A percentile compares a stretch with the other conserved stretches of the same genome.
phyloP scores from a whole-genome alignment of 2,329 filamentous ascomycete species.

The Fusarium musae region DNA sequence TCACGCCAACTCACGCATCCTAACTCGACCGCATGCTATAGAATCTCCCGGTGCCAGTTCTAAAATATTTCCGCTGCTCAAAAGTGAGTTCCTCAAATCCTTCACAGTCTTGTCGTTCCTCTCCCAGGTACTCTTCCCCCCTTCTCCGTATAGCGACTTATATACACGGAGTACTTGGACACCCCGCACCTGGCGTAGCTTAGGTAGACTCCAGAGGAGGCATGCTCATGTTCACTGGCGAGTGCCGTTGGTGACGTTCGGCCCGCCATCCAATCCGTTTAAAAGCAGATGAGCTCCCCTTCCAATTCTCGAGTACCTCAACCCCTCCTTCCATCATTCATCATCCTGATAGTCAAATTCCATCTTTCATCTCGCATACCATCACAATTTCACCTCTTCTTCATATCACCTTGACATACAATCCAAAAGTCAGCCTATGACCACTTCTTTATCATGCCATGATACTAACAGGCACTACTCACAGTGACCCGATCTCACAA shows the following conservation, averaged over 20 bases:
- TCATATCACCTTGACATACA: neutral
- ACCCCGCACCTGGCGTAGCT: slow-evolving; percentile 29
- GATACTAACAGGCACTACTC: slow-evolving; percentile 22
- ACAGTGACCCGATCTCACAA: slow-evolving; percentile 98
- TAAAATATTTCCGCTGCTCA: slow-evolving; percentile 9
- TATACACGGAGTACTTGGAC: slow-evolving; percentile 39
- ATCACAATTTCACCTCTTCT: neutral
- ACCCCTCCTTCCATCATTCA: slow-evolving; percentile 39
- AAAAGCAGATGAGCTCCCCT: slow-evolving; percentile 38
- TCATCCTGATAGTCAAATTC: slow-evolving; percentile 15
- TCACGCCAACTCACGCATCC: slow-evolving; percentile 4
- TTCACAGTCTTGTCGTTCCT: neutral
- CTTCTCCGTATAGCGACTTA: slow-evolving; percentile 19
- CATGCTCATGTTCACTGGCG: slow-evolving; percentile 17
- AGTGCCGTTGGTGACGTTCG: slow-evolving; percentile 41
- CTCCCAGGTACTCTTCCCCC: neutral
- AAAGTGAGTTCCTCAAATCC: slow-evolving; percentile 29
- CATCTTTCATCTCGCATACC: slow-evolving; percentile 11
- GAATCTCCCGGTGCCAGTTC: neutral
- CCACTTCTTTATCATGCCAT: neutral
- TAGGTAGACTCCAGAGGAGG: neutral
- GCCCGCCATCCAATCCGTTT: slow-evolving; percentile 32
- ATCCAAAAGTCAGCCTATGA: slow-evolving; percentile 35
- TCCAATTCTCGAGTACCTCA: slow-evolving; percentile 1
- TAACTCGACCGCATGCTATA: neutral